Evolutionary conservation across 371 early-diverging fungal species (phyloP).

Genomic region (Zopfochytrium polystomum): DNA sequence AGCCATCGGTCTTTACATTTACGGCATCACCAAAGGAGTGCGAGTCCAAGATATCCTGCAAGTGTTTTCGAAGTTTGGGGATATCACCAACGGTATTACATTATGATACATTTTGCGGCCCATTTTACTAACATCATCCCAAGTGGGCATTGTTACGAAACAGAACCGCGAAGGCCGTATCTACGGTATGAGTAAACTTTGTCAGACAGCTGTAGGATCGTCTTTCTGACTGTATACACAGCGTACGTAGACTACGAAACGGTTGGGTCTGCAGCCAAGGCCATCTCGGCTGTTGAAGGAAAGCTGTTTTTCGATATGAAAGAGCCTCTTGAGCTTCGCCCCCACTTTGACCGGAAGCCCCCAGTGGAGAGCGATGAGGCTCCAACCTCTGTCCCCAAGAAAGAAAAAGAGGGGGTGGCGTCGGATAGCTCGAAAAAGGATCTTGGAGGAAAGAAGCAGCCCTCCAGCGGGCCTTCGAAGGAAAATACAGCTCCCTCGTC

Average conservation of each 20-base stretch:
- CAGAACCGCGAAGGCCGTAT: conserved; percentile 24
- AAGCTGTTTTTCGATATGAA: conserved; percentile 17
- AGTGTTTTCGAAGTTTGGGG: conserved; percentile 37
- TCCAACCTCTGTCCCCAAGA: conserved; percentile 1
- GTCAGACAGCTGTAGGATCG: not conserved
- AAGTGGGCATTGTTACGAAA: conserved; percentile 28
- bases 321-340: conserved; percentile 20
- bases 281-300: conserved; percentile 19
- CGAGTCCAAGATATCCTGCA: conserved; percentile 31
- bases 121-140: not conserved
- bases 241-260: conserved; percentile 38
- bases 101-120: not conserved
- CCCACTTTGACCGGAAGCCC: conserved; percentile 15
- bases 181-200: conserved; percentile 10
- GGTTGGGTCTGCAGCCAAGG: conserved; percentile 26
- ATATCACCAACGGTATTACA: conserved; percentile 32
- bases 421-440: not conserved
- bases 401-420: not conserved
- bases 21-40: conserved; percentile 32
- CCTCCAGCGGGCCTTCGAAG: not conserved
- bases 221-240: not conserved
- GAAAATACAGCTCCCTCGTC: not conserved
- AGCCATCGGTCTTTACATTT: conserved; percentile 30
- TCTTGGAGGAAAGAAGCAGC: not conserved
- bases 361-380: not conserved